Conservation (phyloP, 73 alveolate genomes). For the Blepharisma japonicum region DNA sequence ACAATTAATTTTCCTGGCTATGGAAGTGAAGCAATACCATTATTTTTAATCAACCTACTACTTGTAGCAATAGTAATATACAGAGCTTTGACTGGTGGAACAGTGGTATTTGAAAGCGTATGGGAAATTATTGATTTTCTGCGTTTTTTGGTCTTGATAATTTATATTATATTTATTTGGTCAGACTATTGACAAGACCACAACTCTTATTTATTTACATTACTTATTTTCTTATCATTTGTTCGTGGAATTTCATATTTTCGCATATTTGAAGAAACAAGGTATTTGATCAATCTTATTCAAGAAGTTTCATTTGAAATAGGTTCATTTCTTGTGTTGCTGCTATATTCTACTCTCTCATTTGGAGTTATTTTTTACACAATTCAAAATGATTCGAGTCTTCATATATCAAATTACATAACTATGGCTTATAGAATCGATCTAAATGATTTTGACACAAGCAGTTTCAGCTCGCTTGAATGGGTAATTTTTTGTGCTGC, state of each 20-base stretch:
- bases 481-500: not conserved
- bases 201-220: not conserved
- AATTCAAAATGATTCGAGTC: not conserved
- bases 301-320: constrained; percentile 41
- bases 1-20: not conserved
- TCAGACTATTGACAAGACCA: not conserved
- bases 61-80: not conserved
- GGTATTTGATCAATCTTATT: constrained; percentile 39
- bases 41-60: not conserved
- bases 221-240: not conserved
- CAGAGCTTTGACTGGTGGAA: not conserved
- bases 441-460: not conserved
- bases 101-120: not conserved
- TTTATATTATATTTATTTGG: not conserved
- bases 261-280: constrained; percentile 31
- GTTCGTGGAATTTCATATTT: constrained; percentile 39
- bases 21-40: not conserved
- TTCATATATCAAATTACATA: too few species aligned
- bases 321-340: constrained; percentile 27
- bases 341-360: constrained; percentile 33
- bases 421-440: not conserved
- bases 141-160: not conserved
- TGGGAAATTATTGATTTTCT: not conserved
- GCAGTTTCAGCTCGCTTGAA: not conserved
- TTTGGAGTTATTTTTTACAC: constrained; percentile 29